Conservation (phyloP, 371 early-diverging fungal genomes). For the Saksenaea vasiformis region DNA sequence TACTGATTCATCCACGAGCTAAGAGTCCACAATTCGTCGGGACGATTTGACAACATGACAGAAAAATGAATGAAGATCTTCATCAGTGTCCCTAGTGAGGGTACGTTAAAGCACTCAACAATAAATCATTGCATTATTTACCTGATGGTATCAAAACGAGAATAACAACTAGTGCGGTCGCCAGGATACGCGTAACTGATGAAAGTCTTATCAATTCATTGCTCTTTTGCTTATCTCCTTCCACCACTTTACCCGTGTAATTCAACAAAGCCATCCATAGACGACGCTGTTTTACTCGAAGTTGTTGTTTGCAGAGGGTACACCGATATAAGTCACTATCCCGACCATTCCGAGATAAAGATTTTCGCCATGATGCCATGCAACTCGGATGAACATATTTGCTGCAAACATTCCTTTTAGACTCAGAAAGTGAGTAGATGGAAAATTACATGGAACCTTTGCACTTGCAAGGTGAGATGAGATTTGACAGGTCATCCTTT, state of each 20-base stretch:
- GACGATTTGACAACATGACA: conserved; percentile 29
- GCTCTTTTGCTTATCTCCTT: not conserved
- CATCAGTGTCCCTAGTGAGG: conserved; percentile 50
- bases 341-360: conserved; percentile 29
- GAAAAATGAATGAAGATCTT: conserved; percentile 54
- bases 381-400: conserved; percentile 65
- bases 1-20: conserved; percentile 9
- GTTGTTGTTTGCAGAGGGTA: conserved; percentile 34
- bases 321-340: conserved; percentile 38
- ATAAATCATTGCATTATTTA: conserved; percentile 1
- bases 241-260: conserved; percentile 28
- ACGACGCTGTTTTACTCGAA: conserved; percentile 28
- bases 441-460: conserved; percentile 54
- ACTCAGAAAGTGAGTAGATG: not conserved
- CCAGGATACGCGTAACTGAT: conserved; percentile 28
- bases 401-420: conserved; percentile 12
- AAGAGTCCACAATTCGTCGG: conserved; percentile 22
- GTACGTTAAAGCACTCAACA: not conserved
- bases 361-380: conserved; percentile 54
- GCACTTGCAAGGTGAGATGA: conserved; percentile 61
- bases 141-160: conserved; percentile 34
- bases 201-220: conserved; percentile 1
- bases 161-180: conserved; percentile 36
- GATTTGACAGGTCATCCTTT: conserved; percentile 37
- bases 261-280: conserved; percentile 29